phyloP scores from a whole-genome alignment of 306 rosid genomes.

The Crotalaria pallida region DNA sequence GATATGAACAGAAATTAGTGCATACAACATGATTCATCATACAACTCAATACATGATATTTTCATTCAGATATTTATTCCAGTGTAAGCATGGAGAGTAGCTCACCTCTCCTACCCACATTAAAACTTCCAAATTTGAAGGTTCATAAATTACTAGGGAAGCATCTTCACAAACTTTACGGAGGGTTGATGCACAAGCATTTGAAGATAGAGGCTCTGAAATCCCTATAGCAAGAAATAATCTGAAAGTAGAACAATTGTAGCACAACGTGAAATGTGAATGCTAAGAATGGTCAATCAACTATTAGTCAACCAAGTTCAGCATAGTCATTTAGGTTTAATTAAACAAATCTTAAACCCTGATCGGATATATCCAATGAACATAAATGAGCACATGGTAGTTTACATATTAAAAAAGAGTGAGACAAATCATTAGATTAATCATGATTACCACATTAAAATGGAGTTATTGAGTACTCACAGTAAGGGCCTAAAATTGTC shows the following conservation, averaged over 20 bases:
- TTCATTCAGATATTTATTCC: conserved; percentile 17
- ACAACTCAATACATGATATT: conserved; percentile 10
- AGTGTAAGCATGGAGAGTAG: conserved; percentile 8
- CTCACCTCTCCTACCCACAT: conserved; percentile 98
- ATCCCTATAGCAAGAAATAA: conserved; percentile 88
- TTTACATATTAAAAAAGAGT: neutral
- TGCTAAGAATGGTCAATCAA: conserved; percentile 17
- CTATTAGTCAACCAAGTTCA: conserved; percentile 10
- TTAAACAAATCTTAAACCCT: neutral
- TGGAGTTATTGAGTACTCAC: conserved; percentile 45
- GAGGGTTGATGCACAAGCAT: conserved; percentile 82
- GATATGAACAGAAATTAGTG: conserved; percentile 3
- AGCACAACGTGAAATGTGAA: conserved; percentile 24
- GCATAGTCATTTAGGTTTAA: conserved; percentile 13
- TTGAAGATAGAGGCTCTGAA: conserved; percentile 74
- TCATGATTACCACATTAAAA: conserved; percentile 15
- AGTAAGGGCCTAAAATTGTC: conserved; percentile 66
- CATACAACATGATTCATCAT: neutral
- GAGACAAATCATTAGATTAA: neutral
- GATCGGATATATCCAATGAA: neutral
- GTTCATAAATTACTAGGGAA: conserved; percentile 70
- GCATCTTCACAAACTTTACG: conserved; percentile 95
- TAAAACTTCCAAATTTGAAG: conserved; percentile 85
- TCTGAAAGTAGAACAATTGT: conserved; percentile 48
- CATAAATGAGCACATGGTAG: conserved; percentile 6